Base-by-base conservation (phyloP, 1,139 yeast genomes). In the Debaryomyces fabryi region DNA sequence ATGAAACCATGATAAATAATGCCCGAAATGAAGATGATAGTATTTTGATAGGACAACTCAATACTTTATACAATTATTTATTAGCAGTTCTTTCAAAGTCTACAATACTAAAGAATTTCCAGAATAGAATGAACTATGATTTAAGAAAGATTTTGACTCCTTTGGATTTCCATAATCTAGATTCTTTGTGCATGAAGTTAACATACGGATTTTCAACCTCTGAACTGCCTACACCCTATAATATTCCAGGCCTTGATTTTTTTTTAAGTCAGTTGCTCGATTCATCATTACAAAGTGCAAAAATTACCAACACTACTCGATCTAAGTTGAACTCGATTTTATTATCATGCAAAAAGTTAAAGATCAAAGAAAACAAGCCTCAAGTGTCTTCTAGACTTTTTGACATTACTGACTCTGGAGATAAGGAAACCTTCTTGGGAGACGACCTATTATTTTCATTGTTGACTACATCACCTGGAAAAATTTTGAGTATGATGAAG, bases 1-100 rank as follows among this genome's bases (percentile, higher is more conserved):
- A 71, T 52, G 80, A 76, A 52, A 48, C 59, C 27, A 50, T 53
- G 52, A 45, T 54, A 20, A 20, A 51, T 15, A 50, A 52, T 5
- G 15, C 36, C 5, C 55, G 54, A 20, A 55, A 54, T 16, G 52
- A 60, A 6, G 83, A 79, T 34, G 65, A 74, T 5, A 61, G 63
- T 12, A 50, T 67, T 12, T 60, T 91, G 41, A 64, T 76, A 27
- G 78, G 81, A 25, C 97, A 93, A 59, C 72, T 93, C 47, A 84
- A 83, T 45, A 76, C 86, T n/a, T 61, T 93, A 24, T 86, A 91
- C 66, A 82, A 87, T 45, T 95, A 89, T 61, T 65, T 93, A n/a
- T 64, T 92, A 15, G 83, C 96, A 0, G 86, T 95, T 0, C 68
- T 93, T 44, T 88, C 96, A 7, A 83, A 84, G 58, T 85, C 91